Base-by-base conservation (phyloP, 1,284 basidiomycete species). In the Phlebopus sp. region DNA sequence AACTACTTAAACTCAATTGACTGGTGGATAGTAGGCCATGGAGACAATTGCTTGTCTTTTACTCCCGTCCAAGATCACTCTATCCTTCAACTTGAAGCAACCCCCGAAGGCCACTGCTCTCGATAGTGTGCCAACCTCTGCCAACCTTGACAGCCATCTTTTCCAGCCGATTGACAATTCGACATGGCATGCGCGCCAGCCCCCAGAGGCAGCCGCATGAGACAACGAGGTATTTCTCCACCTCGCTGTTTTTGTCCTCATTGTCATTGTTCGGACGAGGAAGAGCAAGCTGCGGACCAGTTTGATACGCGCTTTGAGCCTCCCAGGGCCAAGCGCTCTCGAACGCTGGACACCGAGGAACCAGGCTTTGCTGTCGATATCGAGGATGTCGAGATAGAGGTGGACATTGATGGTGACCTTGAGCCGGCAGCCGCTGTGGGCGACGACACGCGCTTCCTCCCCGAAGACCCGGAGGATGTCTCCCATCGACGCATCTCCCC, bases 161-260 rank as follows among this genome's bases (percentile, higher is more conserved):
- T n/a, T n/a, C n/a, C n/a, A n/a, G n/a, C n/a, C n/a, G n/a, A n/a
- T n/a, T n/a, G n/a, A n/a, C n/a, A n/a, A n/a, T n/a, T n/a, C n/a
- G n/a, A n/a, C n/a, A n/a, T n/a, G n/a, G n/a, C n/a, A n/a, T n/a
- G n/a, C n/a, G n/a, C n/a, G n/a, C n/a, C n/a, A n/a, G n/a, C n/a
- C n/a, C n/a, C n/a, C n/a, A n/a, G n/a, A n/a, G n/a, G n/a, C n/a
- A n/a, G n/a, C n/a, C n/a, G n/a, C 86, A 92, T 63, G 90, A 92
- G 62, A 92, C 91, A 0, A 86, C 82, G 0, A 80, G 82, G 77
- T 77, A 56, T 4, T 30, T 15, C 6, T 13, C 32, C 14, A 18
- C 5, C 13, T 5, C 32, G 10, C 14, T 35, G 32, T 0, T 11
- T 37, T 18, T 6, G 1, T 23, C 19, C 5, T 18, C 11, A 17